Evolutionary conservation across 305 asterid species (phyloP).

Genomic region (Solanum hybrid): DNA sequence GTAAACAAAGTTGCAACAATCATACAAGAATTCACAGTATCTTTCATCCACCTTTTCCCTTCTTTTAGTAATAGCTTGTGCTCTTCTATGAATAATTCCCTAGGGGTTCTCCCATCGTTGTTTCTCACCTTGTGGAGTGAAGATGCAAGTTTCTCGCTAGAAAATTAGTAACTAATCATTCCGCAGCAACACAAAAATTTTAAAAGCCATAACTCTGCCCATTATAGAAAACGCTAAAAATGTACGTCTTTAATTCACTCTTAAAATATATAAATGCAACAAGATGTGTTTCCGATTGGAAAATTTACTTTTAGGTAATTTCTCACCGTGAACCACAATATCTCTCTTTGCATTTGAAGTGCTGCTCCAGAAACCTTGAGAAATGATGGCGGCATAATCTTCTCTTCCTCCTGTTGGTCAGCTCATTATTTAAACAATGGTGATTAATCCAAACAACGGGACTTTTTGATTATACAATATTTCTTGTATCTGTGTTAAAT

Average conservation of each 20-base stretch:
- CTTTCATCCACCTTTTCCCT: constrained; percentile 35
- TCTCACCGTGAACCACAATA: no score
- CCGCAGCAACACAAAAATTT: not conserved
- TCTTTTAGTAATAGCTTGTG: constrained; percentile 25
- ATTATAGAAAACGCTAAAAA: not conserved
- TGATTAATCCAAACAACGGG: no score
- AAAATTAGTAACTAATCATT: not conserved
- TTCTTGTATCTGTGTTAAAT: no score
- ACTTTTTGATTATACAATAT: no score
- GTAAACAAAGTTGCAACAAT: constrained; percentile 35
- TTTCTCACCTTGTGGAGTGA: constrained; percentile 12
- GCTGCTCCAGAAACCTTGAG: no score
- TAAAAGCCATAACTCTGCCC: not conserved
- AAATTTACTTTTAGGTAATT: not conserved
- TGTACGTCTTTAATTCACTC: not conserved
- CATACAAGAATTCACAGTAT: constrained; percentile 29
- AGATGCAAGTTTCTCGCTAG: constrained; percentile 19
- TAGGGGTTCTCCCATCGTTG: constrained; percentile 19
- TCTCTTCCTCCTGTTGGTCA: no score
- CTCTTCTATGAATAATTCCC: constrained; percentile 19
- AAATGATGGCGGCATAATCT: no score
- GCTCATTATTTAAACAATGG: no score
- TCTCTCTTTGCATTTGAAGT: no score
- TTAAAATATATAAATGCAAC: not conserved
- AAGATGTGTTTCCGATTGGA: not conserved